These are phyloP conservation scores for Trichoderma sp. DNA, from an alignment of 2,329 filamentous ascomycete species.

Conservation along the genomic window DNA sequence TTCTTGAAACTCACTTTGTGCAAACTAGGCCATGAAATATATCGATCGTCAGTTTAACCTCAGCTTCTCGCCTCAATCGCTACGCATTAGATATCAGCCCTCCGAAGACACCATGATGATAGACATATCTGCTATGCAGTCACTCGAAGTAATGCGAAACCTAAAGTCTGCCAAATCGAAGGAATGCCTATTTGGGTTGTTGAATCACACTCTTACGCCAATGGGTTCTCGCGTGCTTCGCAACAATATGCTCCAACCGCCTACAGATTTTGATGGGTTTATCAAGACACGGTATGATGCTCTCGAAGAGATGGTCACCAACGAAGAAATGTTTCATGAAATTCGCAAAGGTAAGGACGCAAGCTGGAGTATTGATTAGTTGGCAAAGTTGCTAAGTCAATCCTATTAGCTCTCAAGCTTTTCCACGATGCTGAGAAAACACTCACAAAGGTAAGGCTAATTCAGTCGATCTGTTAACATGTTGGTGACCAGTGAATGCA, in stretches of 20 bases:
- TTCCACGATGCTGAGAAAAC: conserved; percentile 79
- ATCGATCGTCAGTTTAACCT: conserved; percentile 67
- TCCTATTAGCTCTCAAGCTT: conserved; percentile 59
- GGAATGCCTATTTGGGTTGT: conserved; percentile 76
- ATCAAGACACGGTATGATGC: conserved; percentile 75
- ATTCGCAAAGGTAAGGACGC: conserved; percentile 59
- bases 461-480: neutral
- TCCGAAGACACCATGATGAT: conserved; percentile 96
- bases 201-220: conserved; percentile 81
- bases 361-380: neutral
- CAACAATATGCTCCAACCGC: conserved; percentile 84
- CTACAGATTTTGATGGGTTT: conserved; percentile 63
- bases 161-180: conserved; percentile 72
- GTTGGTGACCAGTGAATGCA: conserved; percentile 34
- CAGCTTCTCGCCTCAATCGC: conserved; percentile 71
- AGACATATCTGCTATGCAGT: conserved; percentile 80
- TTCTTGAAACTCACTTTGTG: neutral
- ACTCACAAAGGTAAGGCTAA: conserved; percentile 62
- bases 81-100: conserved; percentile 82
- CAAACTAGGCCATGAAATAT: conserved; percentile 69
- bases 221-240: conserved; percentile 85
- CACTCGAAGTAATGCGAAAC: conserved; percentile 89
- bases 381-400: neutral
- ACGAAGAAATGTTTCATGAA: conserved; percentile 80
- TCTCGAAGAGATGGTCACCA: conserved; percentile 74